Evolutionary conservation across 306 rosid species (phyloP), one percentile per base, ranked within the genome.

Genomic region (Casuarina equisetifolia): DNA sequence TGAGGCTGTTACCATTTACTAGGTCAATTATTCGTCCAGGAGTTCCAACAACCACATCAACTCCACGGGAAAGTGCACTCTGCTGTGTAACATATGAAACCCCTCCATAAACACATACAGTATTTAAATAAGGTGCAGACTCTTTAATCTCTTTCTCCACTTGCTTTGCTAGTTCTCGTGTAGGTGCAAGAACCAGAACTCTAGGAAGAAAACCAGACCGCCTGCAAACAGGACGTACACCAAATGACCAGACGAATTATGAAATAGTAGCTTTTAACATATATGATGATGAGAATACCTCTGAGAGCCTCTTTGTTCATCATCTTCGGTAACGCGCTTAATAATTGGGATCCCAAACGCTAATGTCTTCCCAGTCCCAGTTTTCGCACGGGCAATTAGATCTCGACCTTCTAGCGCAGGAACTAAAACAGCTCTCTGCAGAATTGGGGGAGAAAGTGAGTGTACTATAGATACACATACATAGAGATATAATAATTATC

Each of bases 21-120:
- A 95, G 89, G 85, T 95, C 99, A 69, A 95, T 95, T 62, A 95
- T 75, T 59, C 99, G 90, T 78, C 99, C 99, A 17, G 99, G 99
- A 6, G 99, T 95, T 67, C 99, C 99, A 70, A 95, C 99, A 52
- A 95, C 99, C 35, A 95, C 99, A 79, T 95, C 99, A 78, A 95
- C 99, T 54, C 99, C 99, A 10, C 97, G 97, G 0, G 96, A 75
- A 82, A 95, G 99, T 16, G 99, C 92, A 86, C 62, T 85, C 81
- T 95, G 99, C 74, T 95, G 99, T 8, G 83, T 82, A 73, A 86
- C 76, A 72, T 92, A 95, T 36, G 99, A 91, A 79, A 95, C 99
- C 5, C 99, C 99, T 8, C 99, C 99, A 66, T 95, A 95, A 46
- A 95, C 96, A 73, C 99, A 95, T 55, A 95, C 97, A 3, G 98